Base-by-base conservation (phyloP, 2,329 filamentous ascomycete species). In the Xylaria sp. region DNA sequence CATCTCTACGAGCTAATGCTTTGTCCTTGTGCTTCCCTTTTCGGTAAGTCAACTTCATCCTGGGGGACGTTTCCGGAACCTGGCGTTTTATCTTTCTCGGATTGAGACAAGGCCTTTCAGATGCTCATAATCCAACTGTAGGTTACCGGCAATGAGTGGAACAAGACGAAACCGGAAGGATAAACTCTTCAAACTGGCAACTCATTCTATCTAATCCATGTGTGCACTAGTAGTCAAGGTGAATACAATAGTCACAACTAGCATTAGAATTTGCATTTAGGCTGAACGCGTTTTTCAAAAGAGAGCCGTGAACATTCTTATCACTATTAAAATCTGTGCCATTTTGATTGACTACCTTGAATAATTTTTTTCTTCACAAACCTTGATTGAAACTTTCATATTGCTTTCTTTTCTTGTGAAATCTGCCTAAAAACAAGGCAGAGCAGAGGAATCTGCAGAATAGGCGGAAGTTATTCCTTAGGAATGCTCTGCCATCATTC, bases 21-120 rank as follows among this genome's bases (percentile, higher is more conserved):
- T 71, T 71, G 67, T 71, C 63, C 64, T 65, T 17, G n/a, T 36
- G 14, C 54, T 42, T 55, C 54, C 58, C n/a, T n/a, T 62, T 69
- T 65, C 45, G 42, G 58, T 32, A 21, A 47, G 21, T 27, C 3
- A 21, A 19, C 24, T 55, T 48, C 32, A 45, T 19, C 5, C 27
- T 27, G 8, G n/a, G 56, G 4, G 65, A 68, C 68, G 68, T 59
- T 68, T 70, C 45, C 64, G 65, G 69, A 59, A 64, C 39, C 24
- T n/a, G n/a, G 5, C 19, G 17, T 62, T 30, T 51, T 36, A 42
- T 66, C 48, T 61, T 67, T 61, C 24, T 21, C 19, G 11, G 32
- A 34, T 45, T 63, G 19, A 70, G 61, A 68, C 66, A 69, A 59
- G 32, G 8, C 32, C 32, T 34, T 36, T 34, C 9, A 39, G 47